A percentile compares a stretch with the other conserved stretches of the same genome.
Conservation (phyloP, 495 filamentous ascomycete species). For the Penicillium argentinense region DNA sequence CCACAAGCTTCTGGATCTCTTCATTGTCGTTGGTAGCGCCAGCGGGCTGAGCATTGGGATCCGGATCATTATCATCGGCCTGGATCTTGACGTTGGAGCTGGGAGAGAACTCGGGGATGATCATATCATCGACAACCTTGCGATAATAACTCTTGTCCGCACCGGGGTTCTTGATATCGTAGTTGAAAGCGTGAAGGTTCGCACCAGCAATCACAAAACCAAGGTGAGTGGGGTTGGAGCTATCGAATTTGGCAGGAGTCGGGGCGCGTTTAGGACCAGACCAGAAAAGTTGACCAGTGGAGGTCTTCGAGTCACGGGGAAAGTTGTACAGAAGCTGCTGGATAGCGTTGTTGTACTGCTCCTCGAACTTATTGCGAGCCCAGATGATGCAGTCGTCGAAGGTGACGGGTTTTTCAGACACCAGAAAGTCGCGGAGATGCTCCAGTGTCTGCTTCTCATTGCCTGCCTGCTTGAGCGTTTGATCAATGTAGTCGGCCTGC, state of each 20-base stretch:
- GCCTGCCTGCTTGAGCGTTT: conserved; percentile 88
- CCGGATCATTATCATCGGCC: conserved; percentile 90
- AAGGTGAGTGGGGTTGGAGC: conserved; percentile 78
- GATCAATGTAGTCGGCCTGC: conserved; percentile 86
- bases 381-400: conserved; percentile 96
- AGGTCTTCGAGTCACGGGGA: conserved; percentile 87
- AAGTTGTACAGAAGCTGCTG: conserved; percentile 98
- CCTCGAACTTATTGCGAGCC: conserved; percentile 92
- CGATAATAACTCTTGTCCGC: conserved; percentile 66
- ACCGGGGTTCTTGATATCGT: conserved; percentile 78
- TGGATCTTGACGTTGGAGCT: conserved; percentile 95
- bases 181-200: conserved; percentile 97
- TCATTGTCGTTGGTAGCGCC: conserved; percentile 64
- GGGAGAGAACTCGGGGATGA: conserved; percentile 92
- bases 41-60: conserved; percentile 71
- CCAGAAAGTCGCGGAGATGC: conserved; percentile 86
- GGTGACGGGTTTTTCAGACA: conserved; percentile 84
- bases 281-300: conserved; percentile 91
- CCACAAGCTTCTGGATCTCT: conserved; percentile 67
- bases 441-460: conserved; percentile 96
- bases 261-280: conserved; percentile 98
- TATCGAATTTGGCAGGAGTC: conserved; percentile 84
- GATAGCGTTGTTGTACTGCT: conserved; percentile 95
- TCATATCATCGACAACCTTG: conserved; percentile 85
- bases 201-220: conserved; percentile 84